Base-by-base conservation (phyloP, 2,329 filamentous ascomycete species). In the Aspergillus ochraceus region DNA sequence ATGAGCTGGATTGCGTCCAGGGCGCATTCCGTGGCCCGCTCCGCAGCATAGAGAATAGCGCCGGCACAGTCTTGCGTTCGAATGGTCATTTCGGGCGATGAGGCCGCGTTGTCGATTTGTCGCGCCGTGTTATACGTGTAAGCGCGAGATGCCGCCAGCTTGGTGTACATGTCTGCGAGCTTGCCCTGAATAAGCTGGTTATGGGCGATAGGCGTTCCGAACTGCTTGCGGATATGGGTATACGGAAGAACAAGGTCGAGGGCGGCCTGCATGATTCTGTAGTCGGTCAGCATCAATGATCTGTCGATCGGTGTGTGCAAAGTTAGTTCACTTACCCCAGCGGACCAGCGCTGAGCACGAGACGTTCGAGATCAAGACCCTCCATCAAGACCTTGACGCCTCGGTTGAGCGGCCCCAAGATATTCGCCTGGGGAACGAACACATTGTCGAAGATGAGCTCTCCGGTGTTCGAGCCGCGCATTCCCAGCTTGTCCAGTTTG, bases 401-500 rank as follows among this genome's bases (percentile, higher is more conserved):
- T 55, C 85, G 86, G 79, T 97, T 90, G 59, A 96, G 72, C 45
- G 85, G 76, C 30, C 95, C 95, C 0, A 99, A 84, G 0, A 97
- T 78, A 74, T 96, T 91, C 69, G 90, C 89, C 9, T 81, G 79
- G 3, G 95, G 92, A 6, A 98, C 92, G 72, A 97, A 97, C 59
- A 97, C 92, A 66, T 89, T 83, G 63, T 97, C 92, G 67, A 98
- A 96, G 58, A 94, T 85, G 24, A 98, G 85, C 77, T 98, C 95
- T 69, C 95, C 95, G 0, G 95, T 98, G 78, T 97, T 97, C 67
- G 90, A 95, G 60, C 95, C 95, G 59, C 95, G 87, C 95, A 99
- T 99, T 67, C 95, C 95, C 76, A 99, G 89, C 80, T 99, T 98
- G 82, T 98, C 94, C 19, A 98, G 87, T 79, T 98, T 98, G 63